Conservation (phyloP, 345 rosid species). For the Camelina sativa region DNA sequence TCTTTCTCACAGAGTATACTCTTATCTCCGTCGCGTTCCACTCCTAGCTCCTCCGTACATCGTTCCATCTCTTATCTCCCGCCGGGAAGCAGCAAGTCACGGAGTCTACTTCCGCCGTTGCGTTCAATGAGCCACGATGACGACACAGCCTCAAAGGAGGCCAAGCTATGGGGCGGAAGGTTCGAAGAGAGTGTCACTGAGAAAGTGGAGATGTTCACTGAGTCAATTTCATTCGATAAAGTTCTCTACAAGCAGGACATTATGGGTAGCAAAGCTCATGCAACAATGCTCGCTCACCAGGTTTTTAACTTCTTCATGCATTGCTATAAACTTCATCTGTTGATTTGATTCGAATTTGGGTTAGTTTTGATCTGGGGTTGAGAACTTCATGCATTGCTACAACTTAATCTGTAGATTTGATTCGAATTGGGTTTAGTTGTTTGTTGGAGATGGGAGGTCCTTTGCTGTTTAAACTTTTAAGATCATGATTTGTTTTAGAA, state of each 20-base stretch:
- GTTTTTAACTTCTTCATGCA: slow-evolving; percentile 40
- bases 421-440: background rate
- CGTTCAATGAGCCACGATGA: slow-evolving; percentile 51
- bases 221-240: slow-evolving; percentile 90
- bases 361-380: no score
- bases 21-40: slow-evolving; percentile 37
- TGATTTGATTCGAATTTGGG: background rate
- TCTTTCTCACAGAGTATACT: slow-evolving; percentile 36
- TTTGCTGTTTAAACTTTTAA: no score
- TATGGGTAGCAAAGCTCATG: slow-evolving; percentile 93
- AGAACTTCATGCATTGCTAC: no score
- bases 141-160: slow-evolving; percentile 60
- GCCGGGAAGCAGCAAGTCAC: slow-evolving; percentile 40
- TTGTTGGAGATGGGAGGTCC: no score
- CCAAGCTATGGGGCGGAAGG: slow-evolving; percentile 96
- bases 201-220: slow-evolving; percentile 88
- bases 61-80: slow-evolving; percentile 30
- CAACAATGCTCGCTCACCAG: slow-evolving; percentile 90
- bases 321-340: background rate
- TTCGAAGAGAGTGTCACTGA: slow-evolving; percentile 89
- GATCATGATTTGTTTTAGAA: no score
- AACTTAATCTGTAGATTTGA: background rate
- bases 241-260: slow-evolving; percentile 88
- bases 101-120: slow-evolving; percentile 40
- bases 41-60: slow-evolving; percentile 14